Percentiles rank a stretch among this genome's conserved stretches.
phyloP scores from a whole-genome alignment of 2,329 filamentous ascomycete species.

The Aspergillus brasiliensis region DNA sequence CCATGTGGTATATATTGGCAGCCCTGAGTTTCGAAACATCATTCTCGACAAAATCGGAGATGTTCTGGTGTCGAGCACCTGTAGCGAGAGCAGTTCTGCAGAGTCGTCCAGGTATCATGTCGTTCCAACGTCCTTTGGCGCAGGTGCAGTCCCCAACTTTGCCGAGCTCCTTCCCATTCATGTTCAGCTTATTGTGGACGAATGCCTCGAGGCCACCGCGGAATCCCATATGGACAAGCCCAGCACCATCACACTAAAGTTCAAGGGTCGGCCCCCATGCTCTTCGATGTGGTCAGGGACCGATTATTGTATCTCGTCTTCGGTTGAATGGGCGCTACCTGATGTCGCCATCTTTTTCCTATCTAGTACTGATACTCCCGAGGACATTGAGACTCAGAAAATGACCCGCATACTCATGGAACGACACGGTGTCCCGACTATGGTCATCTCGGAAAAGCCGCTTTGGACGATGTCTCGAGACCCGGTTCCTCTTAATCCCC shows the following conservation, averaged over 20 bases:
- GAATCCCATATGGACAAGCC: constrained; percentile 27
- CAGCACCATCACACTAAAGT: constrained; percentile 38
- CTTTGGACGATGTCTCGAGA: constrained; percentile 42
- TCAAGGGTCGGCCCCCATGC: constrained; percentile 44
- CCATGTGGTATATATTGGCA: constrained; percentile 47
- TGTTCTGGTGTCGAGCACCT: constrained; percentile 47
- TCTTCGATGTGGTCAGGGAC: constrained; percentile 40
- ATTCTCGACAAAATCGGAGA: constrained; percentile 52
- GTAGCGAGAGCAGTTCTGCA: constrained; percentile 35
- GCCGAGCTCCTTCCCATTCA: constrained; percentile 52
- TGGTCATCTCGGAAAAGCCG: constrained; percentile 48
- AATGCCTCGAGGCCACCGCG: constrained; percentile 42
- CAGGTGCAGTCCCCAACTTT: constrained; percentile 47
- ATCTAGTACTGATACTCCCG: constrained; percentile 37
- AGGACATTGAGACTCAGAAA: constrained; percentile 31
- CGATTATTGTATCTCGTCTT: constrained; percentile 42
- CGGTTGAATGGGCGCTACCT: constrained; percentile 45
- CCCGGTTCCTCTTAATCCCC: constrained; percentile 41
- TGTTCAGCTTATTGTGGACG: constrained; percentile 52
- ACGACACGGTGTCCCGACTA: constrained; percentile 46
- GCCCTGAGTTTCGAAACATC: constrained; percentile 40
- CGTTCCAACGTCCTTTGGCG: constrained; percentile 51
- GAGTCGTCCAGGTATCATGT: constrained; percentile 51
- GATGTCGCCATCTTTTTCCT: constrained; percentile 51
- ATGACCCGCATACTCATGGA: constrained; percentile 44